These are phyloP conservation scores for Arthroderma sp. DNA, from an alignment of 2,329 filamentous ascomycete species.

Conservation along the genomic window DNA sequence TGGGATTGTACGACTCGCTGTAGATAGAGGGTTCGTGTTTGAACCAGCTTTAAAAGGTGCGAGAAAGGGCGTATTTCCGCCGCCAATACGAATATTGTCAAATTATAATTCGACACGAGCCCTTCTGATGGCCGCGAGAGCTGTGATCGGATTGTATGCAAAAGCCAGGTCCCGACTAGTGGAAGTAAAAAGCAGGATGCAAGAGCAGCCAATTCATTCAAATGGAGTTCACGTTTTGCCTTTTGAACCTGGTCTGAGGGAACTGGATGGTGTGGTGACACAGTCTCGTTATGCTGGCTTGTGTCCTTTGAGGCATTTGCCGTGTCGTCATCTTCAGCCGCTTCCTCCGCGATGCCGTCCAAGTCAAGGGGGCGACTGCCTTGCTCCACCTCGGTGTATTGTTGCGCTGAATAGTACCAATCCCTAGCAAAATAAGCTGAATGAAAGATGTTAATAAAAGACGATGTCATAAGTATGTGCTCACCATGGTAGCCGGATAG, in stretches of 20 bases:
- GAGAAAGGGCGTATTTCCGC: constrained; percentile 74
- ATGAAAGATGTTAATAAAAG: neutral
- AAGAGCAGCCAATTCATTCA: constrained; percentile 63
- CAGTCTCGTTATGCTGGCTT: neutral
- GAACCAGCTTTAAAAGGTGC: constrained; percentile 68
- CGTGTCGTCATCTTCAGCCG: constrained; percentile 19
- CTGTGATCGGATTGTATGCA: constrained; percentile 68
- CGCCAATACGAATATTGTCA: constrained; percentile 77
- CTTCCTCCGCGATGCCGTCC: constrained; percentile 19
- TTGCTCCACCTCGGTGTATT: constrained; percentile 44
- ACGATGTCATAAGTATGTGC: constrained; percentile 14
- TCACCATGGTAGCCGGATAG: constrained; percentile 78
- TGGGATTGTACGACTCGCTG: constrained; percentile 51
- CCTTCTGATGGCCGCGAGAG: constrained; percentile 74
- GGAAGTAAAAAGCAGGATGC: constrained; percentile 68
- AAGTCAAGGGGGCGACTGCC: constrained; percentile 13
- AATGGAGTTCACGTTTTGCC: constrained; percentile 52
- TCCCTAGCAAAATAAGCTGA: constrained; percentile 35
- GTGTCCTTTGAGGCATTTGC: neutral
- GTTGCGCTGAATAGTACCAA: constrained; percentile 62
- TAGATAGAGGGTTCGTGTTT: constrained; percentile 65
- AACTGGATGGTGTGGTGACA: constrained; percentile 3
- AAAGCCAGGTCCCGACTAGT: constrained; percentile 63
- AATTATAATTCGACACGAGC: constrained; percentile 81
- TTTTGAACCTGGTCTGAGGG: constrained; percentile 17